Base-by-base conservation (phyloP, 2,329 filamentous ascomycete species). In the Alternaria sp. region DNA sequence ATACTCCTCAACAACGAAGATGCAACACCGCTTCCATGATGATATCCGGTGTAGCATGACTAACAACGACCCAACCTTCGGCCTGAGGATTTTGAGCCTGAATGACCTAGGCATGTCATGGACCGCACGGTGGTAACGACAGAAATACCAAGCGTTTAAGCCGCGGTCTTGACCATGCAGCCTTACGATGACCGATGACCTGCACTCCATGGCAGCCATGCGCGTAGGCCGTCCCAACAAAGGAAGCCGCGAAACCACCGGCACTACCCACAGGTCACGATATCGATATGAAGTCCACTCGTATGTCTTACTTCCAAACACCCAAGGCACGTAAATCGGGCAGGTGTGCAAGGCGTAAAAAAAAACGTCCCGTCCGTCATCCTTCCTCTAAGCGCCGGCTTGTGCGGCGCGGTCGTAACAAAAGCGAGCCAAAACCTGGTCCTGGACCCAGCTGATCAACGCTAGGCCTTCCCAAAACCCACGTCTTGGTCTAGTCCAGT, bases 341-440 rank as follows among this genome's bases (percentile, higher is more conserved):
- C 56, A 49, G 26, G 45, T 25, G 45, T 36, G 51, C 45, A 45
- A 55, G 61, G 61, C 61, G 56, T 59, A 60, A 56, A 36, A 32
- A 53, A 53, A 54, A 54, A 44, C 25, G 17, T 54, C 47, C 57
- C 55, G 53, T 46, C 25, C 53, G 43, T 54, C 55, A 59, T 62
- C 23, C 60, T 59, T 36, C 56, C 60, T 60, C 57, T 60, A 63
- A 63, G 61, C 61, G 61, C 61, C 61, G 36, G 36, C 40, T 3
- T 0, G 15, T 51, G 57, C 23, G 61, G 61, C 61, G 55, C 61
- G 51, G 61, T 15, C 45, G 49, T 40, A 17, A 40, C 36, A 40
- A 40, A 40, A 40, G 36, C 36, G 36, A 40, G 36, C 36, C 36
- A 56, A 26, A 36, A 54, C 21, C 26, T 23, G 30, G 23, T 40